Evolutionary conservation across 345 rosid species (phyloP), one percentile per base, ranked within the genome.

Genomic region (Salix purpurea): DNA sequence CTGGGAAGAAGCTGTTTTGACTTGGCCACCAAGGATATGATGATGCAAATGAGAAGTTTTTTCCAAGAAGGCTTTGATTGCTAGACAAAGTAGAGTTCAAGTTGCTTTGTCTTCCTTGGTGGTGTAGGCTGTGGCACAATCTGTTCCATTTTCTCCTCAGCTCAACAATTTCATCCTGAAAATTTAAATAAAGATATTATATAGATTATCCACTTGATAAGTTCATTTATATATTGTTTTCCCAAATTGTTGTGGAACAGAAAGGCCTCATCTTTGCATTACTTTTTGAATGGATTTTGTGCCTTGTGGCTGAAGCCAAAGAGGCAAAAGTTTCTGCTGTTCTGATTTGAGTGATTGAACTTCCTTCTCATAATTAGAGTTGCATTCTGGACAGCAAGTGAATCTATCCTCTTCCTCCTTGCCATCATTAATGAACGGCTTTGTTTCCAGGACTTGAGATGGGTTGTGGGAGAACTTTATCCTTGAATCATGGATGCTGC

Each of bases 131-230:
- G 23, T 78, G 90, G 86, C 98, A 94, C 62, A 83, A 70, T 74
- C 84, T 89, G 84, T 83, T 89, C 97, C 97, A 94, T 72, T 94
- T 91, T 82, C 84, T 88, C 86, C 85, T 83, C 69, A 94, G 44
- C 69, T 85, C 90, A 73, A 52, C 71, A 79, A 88, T 32, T 68
- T 90, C 94, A 62, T 85, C 91, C 96, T 94, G 88, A 34, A 77
- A 56, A 73, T 37, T 42, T 24, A 34, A 56, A 30, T 48, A 62
- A n/a, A 26, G 10, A 23, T 6, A 18, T 40, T 23, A 42, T 7
- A 36, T 5, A 24, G 11, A 18, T 13, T 37, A 44, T 26, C 50
- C 50, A 44, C 30, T 32, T 44, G 12, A 70, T 15, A 52, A 4
- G 15, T 24, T 5, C 10, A 46, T 24, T 15, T 16, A 26, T 50